Percentiles rank a stretch among this genome's conserved stretches.
Evolutionary conservation across 306 rosid species (phyloP).

Genomic region (Ziziphus jujuba): DNA sequence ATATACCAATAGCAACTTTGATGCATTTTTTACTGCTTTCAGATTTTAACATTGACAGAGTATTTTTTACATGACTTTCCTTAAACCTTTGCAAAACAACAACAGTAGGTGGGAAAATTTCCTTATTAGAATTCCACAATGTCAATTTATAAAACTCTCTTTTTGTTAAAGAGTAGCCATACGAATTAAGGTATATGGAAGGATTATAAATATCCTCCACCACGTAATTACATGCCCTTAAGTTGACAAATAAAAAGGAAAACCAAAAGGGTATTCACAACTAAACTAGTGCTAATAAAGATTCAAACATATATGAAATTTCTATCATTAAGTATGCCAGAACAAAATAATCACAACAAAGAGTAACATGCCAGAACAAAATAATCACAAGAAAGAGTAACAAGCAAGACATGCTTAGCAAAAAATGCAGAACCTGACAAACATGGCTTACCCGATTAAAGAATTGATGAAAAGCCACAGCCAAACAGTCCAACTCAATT

Average conservation of each 20-base stretch:
- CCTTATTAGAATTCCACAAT: too few species aligned
- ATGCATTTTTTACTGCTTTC: neutral
- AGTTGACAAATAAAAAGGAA: too few species aligned
- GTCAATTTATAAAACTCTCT: too few species aligned
- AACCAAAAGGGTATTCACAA: too few species aligned
- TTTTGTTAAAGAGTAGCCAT: too few species aligned
- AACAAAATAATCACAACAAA: neutral
- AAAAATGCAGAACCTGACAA: neutral
- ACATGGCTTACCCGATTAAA: constrained; percentile 50
- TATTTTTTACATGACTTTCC: neutral
- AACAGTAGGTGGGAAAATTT: neutral
- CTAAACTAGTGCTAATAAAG: too few species aligned
- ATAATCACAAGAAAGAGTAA: neutral
- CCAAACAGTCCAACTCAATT: constrained; percentile 41
- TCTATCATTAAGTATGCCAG: neutral
- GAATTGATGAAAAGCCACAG: constrained; percentile 68
- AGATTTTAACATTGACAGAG: constrained; percentile 2
- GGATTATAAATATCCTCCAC: too few species aligned
- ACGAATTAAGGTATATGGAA: too few species aligned
- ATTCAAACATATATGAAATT: neutral
- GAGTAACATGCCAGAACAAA: neutral
- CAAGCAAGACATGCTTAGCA: too few species aligned
- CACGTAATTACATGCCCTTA: too few species aligned
- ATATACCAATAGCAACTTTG: neutral
- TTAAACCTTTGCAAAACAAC: too few species aligned